Base-by-base conservation (phyloP, 352 stramenopile genomes). In the Chrysophaeum taylorii region DNA sequence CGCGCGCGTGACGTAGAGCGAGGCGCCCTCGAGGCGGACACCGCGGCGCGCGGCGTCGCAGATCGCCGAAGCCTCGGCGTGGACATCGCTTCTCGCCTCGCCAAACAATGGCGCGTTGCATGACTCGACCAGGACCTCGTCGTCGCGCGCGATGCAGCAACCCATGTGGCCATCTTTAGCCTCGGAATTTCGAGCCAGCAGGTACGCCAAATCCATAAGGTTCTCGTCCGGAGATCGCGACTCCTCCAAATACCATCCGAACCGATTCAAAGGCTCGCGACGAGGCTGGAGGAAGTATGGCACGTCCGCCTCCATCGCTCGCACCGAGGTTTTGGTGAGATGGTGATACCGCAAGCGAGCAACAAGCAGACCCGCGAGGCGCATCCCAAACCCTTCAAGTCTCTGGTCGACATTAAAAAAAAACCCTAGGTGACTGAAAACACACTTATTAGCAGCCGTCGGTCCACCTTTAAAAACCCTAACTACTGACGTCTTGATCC, bases 141-240 rank as follows among this genome's bases (percentile, higher is more conserved):
- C 33, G 29, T 25, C 15, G 15, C 12, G 16, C 14, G 45, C 57
- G 57, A 45, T 25, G 57, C 57, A 66, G 57, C 57, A 66, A 23
- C 57, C 57, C 57, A 66, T 66, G 57, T 66, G 57, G 35, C 57
- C 57, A 36, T 66, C 57, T 36, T 66, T 66, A 2, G 57, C 57
- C 57, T 66, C 57, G 33, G 2, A 27, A 23, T 21, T 31, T 2
- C 57, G 31, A 31, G 57, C 57, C 12, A 66, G 33, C 12, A 48
- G 57, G n/a, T 66, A 66, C 1, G 57, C 57, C 12, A 66, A 36
- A 36, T 66, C 57, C 2, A 66, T 31, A 12, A 21, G 45, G 57
- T 66, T 42, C 57, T 66, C 57, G 57, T 66, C 57, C 57, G 57
- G 12, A 18, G 57, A 27, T 36, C 33, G 27, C 15, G 14, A 25